Percentiles rank a stretch among this genome's conserved stretches.
Evolutionary conservation across 805 yeast genomes (phyloP).

Genomic region (Limtongia smithiae): DNA sequence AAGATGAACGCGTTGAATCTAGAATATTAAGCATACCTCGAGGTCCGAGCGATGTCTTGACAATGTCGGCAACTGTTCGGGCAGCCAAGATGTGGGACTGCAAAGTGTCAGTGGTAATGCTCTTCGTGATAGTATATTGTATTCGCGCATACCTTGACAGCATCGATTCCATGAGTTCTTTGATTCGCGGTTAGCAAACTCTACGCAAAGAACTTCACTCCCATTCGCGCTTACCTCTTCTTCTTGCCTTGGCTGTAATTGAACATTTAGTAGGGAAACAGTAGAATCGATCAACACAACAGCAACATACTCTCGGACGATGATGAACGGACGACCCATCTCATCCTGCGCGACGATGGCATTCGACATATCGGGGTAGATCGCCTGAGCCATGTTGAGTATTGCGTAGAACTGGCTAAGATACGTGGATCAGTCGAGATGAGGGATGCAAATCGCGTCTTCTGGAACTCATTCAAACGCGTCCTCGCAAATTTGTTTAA

Average conservation of each 20-base stretch:
- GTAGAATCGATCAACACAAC: no score
- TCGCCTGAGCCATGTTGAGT: constrained; percentile 43
- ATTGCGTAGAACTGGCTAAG: no score
- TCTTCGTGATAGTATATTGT: background rate
- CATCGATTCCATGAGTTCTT: constrained; percentile 73
- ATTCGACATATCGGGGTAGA: constrained; percentile 82
- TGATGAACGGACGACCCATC: constrained; percentile 97
- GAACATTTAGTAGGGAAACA: no score
- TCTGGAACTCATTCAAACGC: no score
- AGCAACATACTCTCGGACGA: constrained; percentile 83
- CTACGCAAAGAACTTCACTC: background rate
- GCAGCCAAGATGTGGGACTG: constrained; percentile 92
- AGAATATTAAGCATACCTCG: constrained; percentile 47
- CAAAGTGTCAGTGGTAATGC: background rate
- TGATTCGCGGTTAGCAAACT: background rate
- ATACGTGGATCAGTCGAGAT: no score
- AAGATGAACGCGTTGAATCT: no score
- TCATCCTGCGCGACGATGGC: constrained; percentile 99
- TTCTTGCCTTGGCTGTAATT: constrained; percentile 44
- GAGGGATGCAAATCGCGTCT: no score
- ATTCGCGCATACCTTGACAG: constrained; percentile 45
- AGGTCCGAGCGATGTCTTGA: constrained; percentile 92
- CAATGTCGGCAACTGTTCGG: constrained; percentile 85
- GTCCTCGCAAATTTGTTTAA: no score
- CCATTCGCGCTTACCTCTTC: constrained; percentile 30